These are phyloP conservation scores for Vaccinium corymbosum DNA, from an alignment of 148 eudicot species.

Conservation along the genomic window DNA sequence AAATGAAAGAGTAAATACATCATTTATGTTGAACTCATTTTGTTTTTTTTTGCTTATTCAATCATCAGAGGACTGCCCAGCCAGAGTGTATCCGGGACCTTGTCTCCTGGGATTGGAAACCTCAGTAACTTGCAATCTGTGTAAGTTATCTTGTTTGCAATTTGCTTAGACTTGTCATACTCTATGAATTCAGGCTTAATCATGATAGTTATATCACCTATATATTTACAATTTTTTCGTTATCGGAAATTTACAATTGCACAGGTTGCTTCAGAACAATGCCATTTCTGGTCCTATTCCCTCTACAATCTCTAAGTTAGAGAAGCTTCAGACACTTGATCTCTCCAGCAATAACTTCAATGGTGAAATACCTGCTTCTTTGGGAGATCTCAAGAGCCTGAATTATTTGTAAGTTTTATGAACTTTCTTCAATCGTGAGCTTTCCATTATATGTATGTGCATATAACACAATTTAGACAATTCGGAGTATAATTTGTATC, in stretches of 20 bases:
- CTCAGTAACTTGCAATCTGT: slow-evolving; percentile 73
- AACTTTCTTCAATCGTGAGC: neutral
- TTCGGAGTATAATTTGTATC: neutral
- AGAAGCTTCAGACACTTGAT: slow-evolving; percentile 80
- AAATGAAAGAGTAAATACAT: neutral
- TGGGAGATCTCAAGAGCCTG: slow-evolving; percentile 60
- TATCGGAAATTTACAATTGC: slow-evolving; percentile 1
- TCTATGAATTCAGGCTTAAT: neutral
- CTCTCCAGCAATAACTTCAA: slow-evolving; percentile 65
- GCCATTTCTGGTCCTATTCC: slow-evolving; percentile 71
- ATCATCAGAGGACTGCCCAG: slow-evolving; percentile 77
- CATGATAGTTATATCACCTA: neutral
- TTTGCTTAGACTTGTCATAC: neutral
- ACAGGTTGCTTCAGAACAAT: slow-evolving; percentile 81
- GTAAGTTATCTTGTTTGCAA: slow-evolving; percentile 40
- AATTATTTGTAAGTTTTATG: slow-evolving; percentile 68
- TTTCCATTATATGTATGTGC: no score
- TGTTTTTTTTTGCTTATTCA: slow-evolving; percentile 11
- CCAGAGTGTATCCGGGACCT: slow-evolving; percentile 69
- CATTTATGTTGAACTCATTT: neutral
- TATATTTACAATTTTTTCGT: neutral
- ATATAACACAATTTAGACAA: neutral
- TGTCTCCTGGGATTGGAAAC: slow-evolving; percentile 79
- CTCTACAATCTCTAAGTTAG: slow-evolving; percentile 56
- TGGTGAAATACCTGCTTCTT: slow-evolving; percentile 64